Percentiles rank a stretch among this genome's conserved stretches.
Conservation (phyloP, 2,329 filamentous ascomycete genomes). For the Fusarium hainanense region DNA sequence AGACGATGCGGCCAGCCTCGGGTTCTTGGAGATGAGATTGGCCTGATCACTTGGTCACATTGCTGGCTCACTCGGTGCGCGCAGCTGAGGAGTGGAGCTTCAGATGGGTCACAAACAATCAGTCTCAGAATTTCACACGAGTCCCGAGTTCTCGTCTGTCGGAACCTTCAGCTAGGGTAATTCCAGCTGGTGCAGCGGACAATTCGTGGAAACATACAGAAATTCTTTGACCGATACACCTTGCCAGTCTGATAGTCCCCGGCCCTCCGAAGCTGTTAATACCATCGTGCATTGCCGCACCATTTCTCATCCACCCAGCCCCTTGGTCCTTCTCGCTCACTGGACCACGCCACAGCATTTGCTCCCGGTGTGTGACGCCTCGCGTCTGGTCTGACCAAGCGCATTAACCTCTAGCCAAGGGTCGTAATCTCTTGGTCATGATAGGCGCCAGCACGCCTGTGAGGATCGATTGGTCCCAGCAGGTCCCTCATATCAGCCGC, state of each 20-base stretch:
- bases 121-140: conserved; percentile 53
- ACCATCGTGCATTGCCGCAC: conserved; percentile 24
- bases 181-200: conserved; percentile 51
- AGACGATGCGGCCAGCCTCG: conserved; percentile 49
- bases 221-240: conserved; percentile 53
- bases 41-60: conserved; percentile 34
- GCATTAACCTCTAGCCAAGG: conserved; percentile 65
- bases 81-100: conserved; percentile 56
- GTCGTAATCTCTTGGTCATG: conserved; percentile 54
- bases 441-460: conserved; percentile 62
- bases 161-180: conserved; percentile 55
- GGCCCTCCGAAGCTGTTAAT: conserved; percentile 53
- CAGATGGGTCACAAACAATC: conserved; percentile 62
- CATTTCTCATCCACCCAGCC: conserved; percentile 41
- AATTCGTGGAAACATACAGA: conserved; percentile 59
- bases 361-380: conserved; percentile 59
- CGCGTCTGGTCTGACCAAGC: conserved; percentile 64
- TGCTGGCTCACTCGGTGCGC: conserved; percentile 35
- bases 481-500: conserved; percentile 59
- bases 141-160: conserved; percentile 53
- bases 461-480: conserved; percentile 45
- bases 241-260: conserved; percentile 57
- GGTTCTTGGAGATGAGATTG: conserved; percentile 37
- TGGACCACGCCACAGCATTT: conserved; percentile 55
- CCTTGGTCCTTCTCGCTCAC: conserved; percentile 49